A percentile compares a stretch with the other conserved stretches of the same genome.
phyloP scores from a whole-genome alignment of 1,139 yeast species.

The Ogataea hybrid region DNA sequence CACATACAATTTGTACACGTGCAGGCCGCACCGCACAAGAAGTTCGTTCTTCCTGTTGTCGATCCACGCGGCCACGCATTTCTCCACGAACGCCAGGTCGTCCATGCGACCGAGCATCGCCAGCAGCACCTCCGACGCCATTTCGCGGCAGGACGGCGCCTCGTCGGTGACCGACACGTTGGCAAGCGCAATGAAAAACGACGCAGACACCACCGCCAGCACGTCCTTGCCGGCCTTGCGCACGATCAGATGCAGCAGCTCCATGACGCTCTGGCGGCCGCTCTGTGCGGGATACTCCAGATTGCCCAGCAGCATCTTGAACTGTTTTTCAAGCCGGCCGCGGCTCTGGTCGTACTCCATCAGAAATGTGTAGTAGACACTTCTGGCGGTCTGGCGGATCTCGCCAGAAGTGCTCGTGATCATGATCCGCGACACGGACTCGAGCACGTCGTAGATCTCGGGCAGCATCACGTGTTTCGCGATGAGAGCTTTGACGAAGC shows the following conservation, averaged over 20 bases:
- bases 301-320: slow-evolving; percentile 79
- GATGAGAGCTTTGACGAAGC: slow-evolving; percentile 73
- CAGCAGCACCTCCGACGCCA: slow-evolving; percentile 66
- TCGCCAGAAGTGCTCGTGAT: slow-evolving; percentile 83
- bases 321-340: slow-evolving; percentile 79
- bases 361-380: slow-evolving; percentile 79
- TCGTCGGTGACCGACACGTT: slow-evolving; percentile 79
- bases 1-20: slow-evolving; percentile 65
- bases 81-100: slow-evolving; percentile 44
- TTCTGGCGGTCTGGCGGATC: slow-evolving; percentile 83
- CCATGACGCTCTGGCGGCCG: slow-evolving; percentile 92
- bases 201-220: slow-evolving; percentile 58
- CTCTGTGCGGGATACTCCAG: slow-evolving; percentile 80
- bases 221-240: slow-evolving; percentile 64
- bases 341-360: slow-evolving; percentile 95
- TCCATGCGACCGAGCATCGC: slow-evolving; percentile 53
- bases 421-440: slow-evolving; percentile 78
- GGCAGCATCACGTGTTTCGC: slow-evolving; percentile 75
- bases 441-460: slow-evolving; percentile 89
- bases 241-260: slow-evolving; percentile 69
- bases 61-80: slow-evolving; percentile 69
- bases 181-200: slow-evolving; percentile 81
- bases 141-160: slow-evolving; percentile 78
- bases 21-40: slow-evolving; percentile 74
- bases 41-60: slow-evolving; percentile 50